phyloP scores from a whole-genome alignment of 768 basidiomycete species.

The Lentinula raphanica region DNA sequence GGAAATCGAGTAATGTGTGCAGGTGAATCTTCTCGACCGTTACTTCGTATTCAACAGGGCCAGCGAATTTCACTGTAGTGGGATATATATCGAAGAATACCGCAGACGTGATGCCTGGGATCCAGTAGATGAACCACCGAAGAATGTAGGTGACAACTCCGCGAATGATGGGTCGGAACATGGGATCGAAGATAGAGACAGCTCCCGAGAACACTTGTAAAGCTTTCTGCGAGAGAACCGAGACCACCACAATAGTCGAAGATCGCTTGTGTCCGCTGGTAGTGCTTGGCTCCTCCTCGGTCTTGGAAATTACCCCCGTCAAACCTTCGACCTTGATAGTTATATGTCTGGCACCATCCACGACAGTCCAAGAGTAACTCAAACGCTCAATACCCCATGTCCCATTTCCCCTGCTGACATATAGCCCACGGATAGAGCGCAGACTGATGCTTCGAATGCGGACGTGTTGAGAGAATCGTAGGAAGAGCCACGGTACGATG shows the following conservation, averaged over 20 bases:
- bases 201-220: conserved; percentile 34
- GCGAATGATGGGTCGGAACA: conserved; percentile 57
- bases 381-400: conserved; percentile 67
- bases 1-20: conserved; percentile 50
- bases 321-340: conserved; percentile 60
- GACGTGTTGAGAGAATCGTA: conserved; percentile 55
- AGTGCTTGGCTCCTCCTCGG: conserved; percentile 14
- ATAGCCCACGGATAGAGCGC: conserved; percentile 73
- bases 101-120: conserved; percentile 65
- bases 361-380: conserved; percentile 50
- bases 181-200: conserved; percentile 50
- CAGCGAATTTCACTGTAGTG: conserved; percentile 45
- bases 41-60: conserved; percentile 48
- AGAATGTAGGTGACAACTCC: conserved; percentile 47
- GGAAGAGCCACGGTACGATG: conserved; percentile 59
- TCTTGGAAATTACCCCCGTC: conserved; percentile 36
- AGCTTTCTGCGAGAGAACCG: conserved; percentile 33
- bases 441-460: conserved; percentile 71
- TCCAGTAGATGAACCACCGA: conserved; percentile 54
- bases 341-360: conserved; percentile 49
- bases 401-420: conserved; percentile 50
- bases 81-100: conserved; percentile 64
- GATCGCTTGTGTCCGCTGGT: conserved; percentile 33
- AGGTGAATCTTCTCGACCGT: conserved; percentile 45
- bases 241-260: conserved; percentile 44